Evolutionary conservation across 164 flowering plant genomes (phyloP), one percentile per base, ranked within the genome.

Genomic region (Platanus orientalis): DNA sequence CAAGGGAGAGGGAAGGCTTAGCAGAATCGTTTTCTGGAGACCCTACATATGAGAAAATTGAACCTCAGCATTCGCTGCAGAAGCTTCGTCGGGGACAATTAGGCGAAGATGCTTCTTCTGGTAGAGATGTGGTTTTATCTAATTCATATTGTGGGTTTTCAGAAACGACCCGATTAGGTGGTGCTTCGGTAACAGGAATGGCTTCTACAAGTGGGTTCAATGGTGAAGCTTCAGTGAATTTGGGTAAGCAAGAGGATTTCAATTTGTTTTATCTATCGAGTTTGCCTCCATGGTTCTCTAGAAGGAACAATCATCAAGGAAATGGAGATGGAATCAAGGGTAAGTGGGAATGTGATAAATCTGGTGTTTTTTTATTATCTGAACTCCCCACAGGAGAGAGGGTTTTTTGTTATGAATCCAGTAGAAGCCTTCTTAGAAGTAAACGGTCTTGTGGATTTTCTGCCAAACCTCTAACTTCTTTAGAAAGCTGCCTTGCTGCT

Each of bases 401-500:
- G 34, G 67, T 58, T 27, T 49, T 68, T 56, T 58, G 65, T 59
- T 61, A 60, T 62, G 57, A 63, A n/a, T 62, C 62, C 47, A 72
- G 54, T 45, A 73, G 57, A 60, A 79, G 66, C 42, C 58, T 72
- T 61, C 69, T 80, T 62, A 81, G 82, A 58, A 70, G 75, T 70
- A 76, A 69, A 57, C 47, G 54, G 42, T 40, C 69, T 51, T 62
- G 60, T 34, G 32, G 64, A 26, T 67, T 63, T 66, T 45, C 64
- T 48, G 28, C 69, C 61, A 80, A 77, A 61, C 97, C 94, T 32
- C 47, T 69, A 49, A 85, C 39, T 62, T 83, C 94, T 42, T 39
- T 87, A 17, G 94, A 87, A 57, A 83, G 94, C 71, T 89, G 97
- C 64, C 75, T 87, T 2, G 69, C 79, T 79, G 84, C 92, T 75